Percentiles rank a stretch among this genome's conserved stretches.
Conservation (phyloP, 768 basidiomycete genomes). For the Leccinum barrowsii region DNA sequence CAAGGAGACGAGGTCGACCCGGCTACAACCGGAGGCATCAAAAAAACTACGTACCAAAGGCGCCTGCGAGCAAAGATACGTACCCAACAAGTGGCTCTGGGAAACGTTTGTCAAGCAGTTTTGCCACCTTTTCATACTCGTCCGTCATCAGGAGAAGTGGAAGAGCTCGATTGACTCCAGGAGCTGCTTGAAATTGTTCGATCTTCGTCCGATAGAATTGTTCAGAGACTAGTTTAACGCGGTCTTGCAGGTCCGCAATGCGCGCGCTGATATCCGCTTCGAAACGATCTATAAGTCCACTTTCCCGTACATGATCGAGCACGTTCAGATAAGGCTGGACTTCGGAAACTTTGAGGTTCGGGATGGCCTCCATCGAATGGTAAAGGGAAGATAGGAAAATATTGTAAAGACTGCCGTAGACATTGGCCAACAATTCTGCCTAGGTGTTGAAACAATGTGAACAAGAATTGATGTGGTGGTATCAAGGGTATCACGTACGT, state of each 20-base stretch:
- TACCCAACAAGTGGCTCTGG: slow-evolving; percentile 79
- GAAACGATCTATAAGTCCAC: slow-evolving; percentile 67
- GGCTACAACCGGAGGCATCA: slow-evolving; percentile 36
- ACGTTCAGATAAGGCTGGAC: slow-evolving; percentile 61
- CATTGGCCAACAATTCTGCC: slow-evolving; percentile 64
- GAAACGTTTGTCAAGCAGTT: slow-evolving; percentile 83
- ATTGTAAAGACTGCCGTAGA: slow-evolving; percentile 77
- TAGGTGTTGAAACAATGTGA: slow-evolving; percentile 26
- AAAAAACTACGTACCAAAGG: not conserved
- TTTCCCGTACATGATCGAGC: slow-evolving; percentile 68
- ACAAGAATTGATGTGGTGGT: slow-evolving; percentile 1
- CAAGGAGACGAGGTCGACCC: slow-evolving; percentile 72
- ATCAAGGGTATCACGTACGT: slow-evolving; percentile 52
- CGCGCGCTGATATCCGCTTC: slow-evolving; percentile 71
- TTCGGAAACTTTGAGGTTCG: slow-evolving; percentile 69
- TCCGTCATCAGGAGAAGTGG: slow-evolving; percentile 82
- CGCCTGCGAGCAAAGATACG: slow-evolving; percentile 15
- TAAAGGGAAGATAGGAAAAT: slow-evolving; percentile 83
- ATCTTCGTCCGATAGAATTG: slow-evolving; percentile 63
- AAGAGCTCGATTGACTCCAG: slow-evolving; percentile 77
- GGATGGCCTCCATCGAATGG: slow-evolving; percentile 75
- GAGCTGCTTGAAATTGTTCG: slow-evolving; percentile 59
- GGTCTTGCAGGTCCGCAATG: slow-evolving; percentile 63
- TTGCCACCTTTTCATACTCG: slow-evolving; percentile 84
- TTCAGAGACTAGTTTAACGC: slow-evolving; percentile 54